Base-by-base conservation (phyloP, 805 yeast species). In the Saccharomycopsis javanensis region DNA sequence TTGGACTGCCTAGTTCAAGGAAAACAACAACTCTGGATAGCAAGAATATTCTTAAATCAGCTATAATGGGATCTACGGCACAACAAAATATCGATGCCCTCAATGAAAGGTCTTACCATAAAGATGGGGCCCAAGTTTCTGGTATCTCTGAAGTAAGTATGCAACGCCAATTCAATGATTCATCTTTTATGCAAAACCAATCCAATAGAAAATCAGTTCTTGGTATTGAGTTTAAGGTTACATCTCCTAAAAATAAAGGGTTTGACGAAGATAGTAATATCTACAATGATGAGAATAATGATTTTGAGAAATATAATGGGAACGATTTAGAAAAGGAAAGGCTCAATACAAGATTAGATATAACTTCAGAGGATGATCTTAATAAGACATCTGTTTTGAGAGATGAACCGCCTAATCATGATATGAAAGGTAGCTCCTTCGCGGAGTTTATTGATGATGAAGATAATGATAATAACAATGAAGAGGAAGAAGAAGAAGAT, bases 401-500 rank as follows among this genome's bases (percentile, higher is more conserved):
- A 42, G 48, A 20, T 2, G 10, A 5, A 13, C 28, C 18, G 8
- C 23, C 48, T 11, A 20, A 10, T 27, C 28, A 15, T 4, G 55
- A 27, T 30, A n/a, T n/a, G 5, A 25, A 31, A 16, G 34, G n/a
- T 18, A 52, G 37, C 13, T 55, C 10, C 28, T 6, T 6, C 28
- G 37, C 28, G 8, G 53, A 30, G 33, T 13, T 25, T 18, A 51
- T 33, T 27, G 42, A 35, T 30, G 53, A 55, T 31, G 55, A 54
- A 18, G 38, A 57, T 33, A 55, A 59, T 5, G 62, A 57, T 4
- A n/a, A n/a, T 27, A 33, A 35, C 27, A 52, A 55, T 31, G 55
- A 54, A 18, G 38, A 57, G 33, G 56, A 59, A 4, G 62, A 57
- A 3, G 69, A 66, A 2, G 73, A 67, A 18, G 67, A 63, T 31